Evolutionary conservation across 768 basidiomycete species (phyloP), one percentile per base, ranked within the genome.

Genomic region (Rickenella mellea): DNA sequence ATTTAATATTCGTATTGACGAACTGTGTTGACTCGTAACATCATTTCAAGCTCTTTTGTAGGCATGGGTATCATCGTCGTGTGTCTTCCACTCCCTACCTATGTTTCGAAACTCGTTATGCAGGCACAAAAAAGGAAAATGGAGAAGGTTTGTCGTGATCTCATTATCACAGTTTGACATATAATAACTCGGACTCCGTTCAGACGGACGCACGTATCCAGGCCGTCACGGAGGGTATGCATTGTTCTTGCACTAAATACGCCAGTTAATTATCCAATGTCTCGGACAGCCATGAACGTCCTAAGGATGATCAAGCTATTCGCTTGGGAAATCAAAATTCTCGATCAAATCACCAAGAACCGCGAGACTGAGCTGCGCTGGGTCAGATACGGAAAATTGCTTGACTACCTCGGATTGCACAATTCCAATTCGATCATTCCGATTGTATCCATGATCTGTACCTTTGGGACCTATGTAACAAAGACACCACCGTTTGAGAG

Each of bases 271-370:
- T 17, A 32, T 7, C n/a, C 30, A 3, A 32, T 14, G 7, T 7
- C n/a, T 19, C n/a, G 20, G 9, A 32, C 15, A 78, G 78, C 66
- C 5, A 63, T 78, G 52, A 70, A 69, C 41, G 71, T 76, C 17
- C 56, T 80, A 11, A 69, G 80, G n/a, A 81, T 83, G 74, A 65
- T 83, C 53, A 84, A 85, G 57, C 61, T 84, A 31, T 83, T 86
- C 49, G 83, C 69, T 6, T 73, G 83, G 71, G 70, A 79, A 50
- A 59, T 64, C 10, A 69, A 69, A 48, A 65, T 68, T 33, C 43
- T 65, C 12, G 66, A 14, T 11, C 11, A 36, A 3, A 7, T 36
- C 9, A 15, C 10, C 33, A 22, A 36, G 24, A 10, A 9, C 33
- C 33, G 33, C 24, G 12, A 10, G 24, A 22, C 9, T 22, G 33